Percentiles rank a stretch among this genome's conserved stretches.
Conservation (phyloP, 169 alveolate genomes). For the Miamiensis avidus region DNA sequence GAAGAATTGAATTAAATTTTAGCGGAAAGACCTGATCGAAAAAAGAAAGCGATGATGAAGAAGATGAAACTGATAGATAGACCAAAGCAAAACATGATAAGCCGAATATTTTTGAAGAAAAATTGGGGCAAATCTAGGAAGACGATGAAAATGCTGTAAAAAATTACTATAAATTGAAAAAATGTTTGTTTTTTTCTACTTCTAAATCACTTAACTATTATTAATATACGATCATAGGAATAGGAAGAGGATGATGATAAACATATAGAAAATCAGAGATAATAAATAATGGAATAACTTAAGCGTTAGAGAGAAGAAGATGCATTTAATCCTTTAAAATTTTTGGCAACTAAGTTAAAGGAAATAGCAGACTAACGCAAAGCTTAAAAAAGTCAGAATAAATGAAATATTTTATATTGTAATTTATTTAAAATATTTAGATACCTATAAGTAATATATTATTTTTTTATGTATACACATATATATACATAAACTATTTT, state of each 20-base stretch:
- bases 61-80: neutral
- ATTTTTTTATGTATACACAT: no score
- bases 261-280: constrained; percentile 27
- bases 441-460: no score
- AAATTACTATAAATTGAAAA: neutral
- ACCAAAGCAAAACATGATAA: neutral
- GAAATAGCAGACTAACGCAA: constrained; percentile 16
- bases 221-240: constrained; percentile 12
- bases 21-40: constrained; percentile 5
- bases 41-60: constrained; percentile 22
- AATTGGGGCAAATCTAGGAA: constrained; percentile 15
- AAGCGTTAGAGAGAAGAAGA: constrained; percentile 38
- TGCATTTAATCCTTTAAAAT: constrained; percentile 39
- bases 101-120: constrained; percentile 13
- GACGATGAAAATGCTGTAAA: constrained; percentile 29
- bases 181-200: neutral
- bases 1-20: constrained; percentile 37
- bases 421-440: no score
- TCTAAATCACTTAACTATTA: no score
- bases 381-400: neutral
- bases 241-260: constrained; percentile 42
- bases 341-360: constrained; percentile 32
- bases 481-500: no score
- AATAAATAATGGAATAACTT: constrained; percentile 26
- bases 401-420: no score